Base-by-base conservation (phyloP, 1,139 yeast genomes). In the Scheffersomyces parashehatae region DNA sequence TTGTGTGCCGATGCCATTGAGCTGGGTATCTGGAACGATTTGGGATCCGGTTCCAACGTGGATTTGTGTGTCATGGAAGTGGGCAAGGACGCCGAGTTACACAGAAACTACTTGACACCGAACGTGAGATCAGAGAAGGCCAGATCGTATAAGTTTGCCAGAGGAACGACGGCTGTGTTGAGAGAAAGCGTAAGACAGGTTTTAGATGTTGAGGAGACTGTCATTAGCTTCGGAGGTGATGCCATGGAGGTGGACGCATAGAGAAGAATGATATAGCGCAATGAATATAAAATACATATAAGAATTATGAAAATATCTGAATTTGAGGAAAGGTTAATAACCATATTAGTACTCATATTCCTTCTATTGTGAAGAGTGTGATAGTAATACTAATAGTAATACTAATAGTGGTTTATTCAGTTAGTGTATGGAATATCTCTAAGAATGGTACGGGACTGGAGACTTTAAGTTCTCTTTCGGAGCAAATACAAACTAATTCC, bases 21-120 rank as follows among this genome's bases (percentile, higher is more conserved):
- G 68, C 89, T 97, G 29, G 99, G 99, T 79, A 91, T 93, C 60
- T 93, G 97, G 97, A 93, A 93, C 69, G 99, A 93, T 76, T 79
- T 93, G 65, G 99, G 99, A 38, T 91, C 98, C 2, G 99, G 99
- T 62, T 91, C 98, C 29, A 93, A 93, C 60, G 98, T 93, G 24
- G 99, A 93, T 65, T 75, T 93, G 51, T 93, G 98, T 73, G 97
- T 93, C 29, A 89, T 93, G 95, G 97, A 91, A 68, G 71, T 79
- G 36, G 97, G 95, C 50, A 83, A 88, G 62, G 95, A 88, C 64
- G 96, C 98, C 9, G 81, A 78, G 51, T 77, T 91, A 47, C 73
- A 79, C 65, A 82, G 99, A 71, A 91, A 91, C 68, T 88, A 88
- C 75, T 75, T 86, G 63, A 88, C 93, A 43, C 99, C 99, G 44